Conservation (phyloP, 257 asterid species). For the Coffea eugenioides region DNA sequence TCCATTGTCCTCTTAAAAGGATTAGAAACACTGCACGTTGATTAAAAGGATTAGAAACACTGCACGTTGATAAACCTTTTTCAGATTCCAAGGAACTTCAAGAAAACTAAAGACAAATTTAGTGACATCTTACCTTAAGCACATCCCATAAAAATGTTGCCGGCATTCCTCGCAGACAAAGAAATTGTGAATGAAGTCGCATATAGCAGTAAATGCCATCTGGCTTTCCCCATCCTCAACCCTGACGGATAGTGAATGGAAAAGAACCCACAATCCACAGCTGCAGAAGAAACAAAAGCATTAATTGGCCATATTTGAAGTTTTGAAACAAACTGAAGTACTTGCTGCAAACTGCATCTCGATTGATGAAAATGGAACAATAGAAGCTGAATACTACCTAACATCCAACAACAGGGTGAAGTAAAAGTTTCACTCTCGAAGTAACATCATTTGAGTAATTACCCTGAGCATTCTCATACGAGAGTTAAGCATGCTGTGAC, state of each 20-base stretch:
- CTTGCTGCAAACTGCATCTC: not conserved
- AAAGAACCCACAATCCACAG: slow-evolving; percentile 90
- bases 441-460: not conserved
- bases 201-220: slow-evolving; percentile 61
- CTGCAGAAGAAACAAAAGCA: slow-evolving; percentile 45
- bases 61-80: slow-evolving; percentile 27
- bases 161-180: slow-evolving; percentile 92
- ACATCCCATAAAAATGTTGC: slow-evolving; percentile 79
- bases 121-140: slow-evolving; percentile 59
- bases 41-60: slow-evolving; percentile 69
- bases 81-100: slow-evolving; percentile 10
- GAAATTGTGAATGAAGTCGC: slow-evolving; percentile 76
- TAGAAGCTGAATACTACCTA: not conserved
- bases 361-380: not conserved
- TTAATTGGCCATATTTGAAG: not conserved
- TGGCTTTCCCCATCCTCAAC: slow-evolving; percentile 83
- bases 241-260: slow-evolving; percentile 90
- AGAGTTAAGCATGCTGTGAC: not conserved
- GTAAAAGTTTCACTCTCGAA: not conserved
- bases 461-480: not conserved
- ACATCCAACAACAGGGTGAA: not conserved
- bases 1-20: slow-evolving; percentile 75
- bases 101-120: not conserved
- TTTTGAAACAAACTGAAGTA: not conserved
- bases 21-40: slow-evolving; percentile 53